Evolutionary conservation across 2,329 filamentous ascomycete genomes (phyloP), one percentile per base, ranked within the genome.

Genomic region (Trichophaea hybrida): DNA sequence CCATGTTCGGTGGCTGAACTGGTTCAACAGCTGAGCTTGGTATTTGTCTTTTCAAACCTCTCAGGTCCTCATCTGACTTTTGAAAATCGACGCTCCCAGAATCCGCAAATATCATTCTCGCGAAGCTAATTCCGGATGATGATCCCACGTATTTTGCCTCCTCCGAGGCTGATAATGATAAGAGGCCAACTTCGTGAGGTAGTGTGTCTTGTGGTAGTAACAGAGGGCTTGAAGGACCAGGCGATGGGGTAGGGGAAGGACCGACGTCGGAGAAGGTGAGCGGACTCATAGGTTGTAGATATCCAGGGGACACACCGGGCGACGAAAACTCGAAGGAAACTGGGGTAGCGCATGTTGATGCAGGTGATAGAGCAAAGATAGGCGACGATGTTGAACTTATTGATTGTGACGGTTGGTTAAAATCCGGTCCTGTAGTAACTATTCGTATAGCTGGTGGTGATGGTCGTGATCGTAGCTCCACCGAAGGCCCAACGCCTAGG

Each of bases 71-170:
- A 7, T 62, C 62, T 7, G 62, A 59, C 38, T 66, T 61, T 31
- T 64, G 64, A 38, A 65, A 54, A 32, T 68, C 68, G 2, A 60
- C 59, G 7, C 66, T 63, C 7, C 61, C 60, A 31, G 55, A 57
- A 37, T 66, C 67, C 7, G 67, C 65, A 50, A 69, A 68, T 40
- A 68, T 63, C 50, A 69, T 59, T 2, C 68, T 66, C 33, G 66
- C 66, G 58, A 69, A 69, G 5, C 61, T 63, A 37, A 67, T 62
- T 24, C 68, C 64, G 1, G 68, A 69, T 7, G 68, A 69, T 12
- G 68, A 61, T n/a, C 68, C 68, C 44, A 69, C 55, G 33, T 69
- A 69, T 53, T 69, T 69, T 4, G 67, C 62, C 17, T 69, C 68
- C 6, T 63, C 65, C 32, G 66, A 57, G 40, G 65, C 67, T 10